These are phyloP conservation scores for Claviceps humidiphila DNA, from an alignment of 2,329 filamentous ascomycete genomes.

Conservation along the genomic window DNA sequence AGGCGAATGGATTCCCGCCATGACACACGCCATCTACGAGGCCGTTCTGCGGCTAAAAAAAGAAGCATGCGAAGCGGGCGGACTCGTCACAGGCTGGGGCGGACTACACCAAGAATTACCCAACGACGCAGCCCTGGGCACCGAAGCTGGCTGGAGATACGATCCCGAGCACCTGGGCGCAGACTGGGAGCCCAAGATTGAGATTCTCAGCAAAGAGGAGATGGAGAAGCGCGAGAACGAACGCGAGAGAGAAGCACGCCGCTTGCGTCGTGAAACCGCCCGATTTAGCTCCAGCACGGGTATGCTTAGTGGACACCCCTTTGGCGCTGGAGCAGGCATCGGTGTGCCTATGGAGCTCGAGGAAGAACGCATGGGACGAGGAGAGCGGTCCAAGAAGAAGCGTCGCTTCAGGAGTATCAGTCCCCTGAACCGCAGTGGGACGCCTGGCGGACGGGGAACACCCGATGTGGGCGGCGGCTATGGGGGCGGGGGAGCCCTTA, in stretches of 20 bases:
- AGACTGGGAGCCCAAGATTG: slow-evolving; percentile 74
- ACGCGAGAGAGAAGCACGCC: slow-evolving; percentile 76
- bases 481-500: slow-evolving; percentile 56
- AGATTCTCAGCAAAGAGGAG: slow-evolving; percentile 79
- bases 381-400: slow-evolving; percentile 93
- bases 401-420: slow-evolving; percentile 79
- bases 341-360: slow-evolving; percentile 36
- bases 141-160: slow-evolving; percentile 84
- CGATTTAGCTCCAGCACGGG: slow-evolving; percentile 78
- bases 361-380: slow-evolving; percentile 79
- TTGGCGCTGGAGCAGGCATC: slow-evolving; percentile 22
- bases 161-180: slow-evolving; percentile 80
- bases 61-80: slow-evolving; percentile 85
- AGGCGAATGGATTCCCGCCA: slow-evolving; percentile 86
- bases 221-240: slow-evolving; percentile 96
- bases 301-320: slow-evolving; percentile 63
- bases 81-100: slow-evolving; percentile 62
- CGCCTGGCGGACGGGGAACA: slow-evolving; percentile 61
- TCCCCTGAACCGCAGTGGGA: slow-evolving; percentile 52
- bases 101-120: slow-evolving; percentile 54
- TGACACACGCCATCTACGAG: slow-evolving; percentile 95
- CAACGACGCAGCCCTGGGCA: slow-evolving; percentile 75
- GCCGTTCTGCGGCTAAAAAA: slow-evolving; percentile 87
- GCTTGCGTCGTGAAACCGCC: slow-evolving; percentile 80
- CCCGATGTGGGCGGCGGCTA: slow-evolving; percentile 64